Evolutionary conservation across 2,329 filamentous ascomycete genomes (phyloP).

Genomic region (Chalara sp.): DNA sequence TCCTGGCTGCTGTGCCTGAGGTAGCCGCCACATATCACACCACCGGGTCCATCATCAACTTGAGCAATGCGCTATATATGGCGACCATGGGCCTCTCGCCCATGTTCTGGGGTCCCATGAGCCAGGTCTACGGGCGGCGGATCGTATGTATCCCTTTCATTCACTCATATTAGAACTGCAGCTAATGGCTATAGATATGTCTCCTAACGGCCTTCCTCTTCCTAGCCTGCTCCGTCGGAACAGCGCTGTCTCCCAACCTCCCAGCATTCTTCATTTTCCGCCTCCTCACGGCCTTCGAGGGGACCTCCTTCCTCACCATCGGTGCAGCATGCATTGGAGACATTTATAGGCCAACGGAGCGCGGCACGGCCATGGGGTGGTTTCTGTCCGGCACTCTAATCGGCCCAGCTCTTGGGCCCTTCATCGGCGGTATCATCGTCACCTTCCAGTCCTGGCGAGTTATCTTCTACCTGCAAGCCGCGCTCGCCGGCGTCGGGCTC

Average conservation of each 20-base stretch:
- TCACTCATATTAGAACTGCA: neutral
- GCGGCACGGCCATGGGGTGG: constrained; percentile 68
- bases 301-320: constrained; percentile 67
- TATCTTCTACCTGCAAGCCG: constrained; percentile 74
- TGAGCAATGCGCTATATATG: constrained; percentile 71
- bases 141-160: constrained; percentile 34
- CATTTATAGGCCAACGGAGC: constrained; percentile 58
- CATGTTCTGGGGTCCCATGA: constrained; percentile 66
- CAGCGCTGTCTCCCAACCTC: constrained; percentile 65
- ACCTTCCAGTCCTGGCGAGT: constrained; percentile 66
- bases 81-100: constrained; percentile 66
- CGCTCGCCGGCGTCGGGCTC: constrained; percentile 53
- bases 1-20: constrained; percentile 68
- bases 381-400: constrained; percentile 66
- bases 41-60: constrained; percentile 62
- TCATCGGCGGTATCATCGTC: constrained; percentile 70
- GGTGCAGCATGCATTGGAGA: constrained; percentile 65
- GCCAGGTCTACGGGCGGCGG: constrained; percentile 55
- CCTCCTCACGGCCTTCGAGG: constrained; percentile 67
- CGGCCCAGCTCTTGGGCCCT: constrained; percentile 63
- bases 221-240: constrained; percentile 63
- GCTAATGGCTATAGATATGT: constrained; percentile 37
- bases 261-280: constrained; percentile 68
- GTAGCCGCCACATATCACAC: constrained; percentile 60
- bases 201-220: constrained; percentile 57